Evolutionary conservation across 768 basidiomycete species (phyloP).

Genomic region (Russula brevipes): DNA sequence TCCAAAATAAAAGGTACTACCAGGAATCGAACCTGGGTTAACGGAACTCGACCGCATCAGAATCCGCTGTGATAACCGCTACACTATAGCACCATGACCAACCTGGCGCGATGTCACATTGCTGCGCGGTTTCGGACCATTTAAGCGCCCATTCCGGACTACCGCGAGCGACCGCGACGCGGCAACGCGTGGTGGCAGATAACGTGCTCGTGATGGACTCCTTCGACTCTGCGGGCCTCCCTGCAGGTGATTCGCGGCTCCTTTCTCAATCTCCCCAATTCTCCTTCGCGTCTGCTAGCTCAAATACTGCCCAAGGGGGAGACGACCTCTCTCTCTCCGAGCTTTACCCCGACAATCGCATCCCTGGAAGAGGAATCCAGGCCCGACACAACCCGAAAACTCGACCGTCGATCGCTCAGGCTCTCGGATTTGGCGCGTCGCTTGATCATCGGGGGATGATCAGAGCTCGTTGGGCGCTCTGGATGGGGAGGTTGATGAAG

Average conservation of each 20-base stretch:
- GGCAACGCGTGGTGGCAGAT: too few relatives aligned
- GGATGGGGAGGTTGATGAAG: slow-evolving; percentile 25
- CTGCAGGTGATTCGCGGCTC: slow-evolving; percentile 37
- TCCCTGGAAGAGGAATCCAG: slow-evolving; percentile 24
- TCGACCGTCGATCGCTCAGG: slow-evolving; percentile 13
- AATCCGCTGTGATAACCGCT: slow-evolving; percentile 40
- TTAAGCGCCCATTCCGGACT: neutral
- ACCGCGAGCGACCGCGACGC: too few relatives aligned
- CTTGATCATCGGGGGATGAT: neutral
- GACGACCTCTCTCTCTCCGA: slow-evolving; percentile 56
- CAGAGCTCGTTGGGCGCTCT: neutral
- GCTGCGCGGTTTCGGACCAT: neutral
- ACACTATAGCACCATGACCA: slow-evolving; percentile 31
- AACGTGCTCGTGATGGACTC: slow-evolving; percentile 30
- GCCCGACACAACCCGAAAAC: slow-evolving; percentile 3
- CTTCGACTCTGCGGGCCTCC: slow-evolving; percentile 28
- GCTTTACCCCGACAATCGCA: slow-evolving; percentile 42
- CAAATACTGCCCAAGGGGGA: slow-evolving; percentile 40
- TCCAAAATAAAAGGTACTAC: slow-evolving; percentile 16
- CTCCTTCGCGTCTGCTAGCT: slow-evolving; percentile 27
- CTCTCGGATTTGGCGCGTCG: slow-evolving; percentile 15
- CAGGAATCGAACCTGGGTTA: slow-evolving; percentile 27
- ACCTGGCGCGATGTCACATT: neutral
- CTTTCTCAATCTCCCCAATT: slow-evolving; percentile 45
- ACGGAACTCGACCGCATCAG: slow-evolving; percentile 27